Conservation (phyloP, 2,329 filamentous ascomycete species). For the Penicillium sp. region DNA sequence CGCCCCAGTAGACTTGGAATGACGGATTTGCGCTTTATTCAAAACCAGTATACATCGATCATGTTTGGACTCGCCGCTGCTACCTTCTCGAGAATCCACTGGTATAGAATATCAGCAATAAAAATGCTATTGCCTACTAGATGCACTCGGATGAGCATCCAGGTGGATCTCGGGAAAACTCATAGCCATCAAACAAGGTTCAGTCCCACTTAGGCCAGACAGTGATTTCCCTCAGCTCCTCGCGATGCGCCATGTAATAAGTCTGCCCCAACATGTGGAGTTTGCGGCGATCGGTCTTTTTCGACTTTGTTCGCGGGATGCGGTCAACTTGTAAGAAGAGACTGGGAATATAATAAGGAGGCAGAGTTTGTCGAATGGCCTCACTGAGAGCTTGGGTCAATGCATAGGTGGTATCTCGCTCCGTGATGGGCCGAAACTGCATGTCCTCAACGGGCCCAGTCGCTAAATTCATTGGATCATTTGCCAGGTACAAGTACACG, state of each 20-base stretch:
- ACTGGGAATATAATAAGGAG: background rate
- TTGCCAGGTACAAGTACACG: background rate
- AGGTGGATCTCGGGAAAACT: background rate
- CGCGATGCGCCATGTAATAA: background rate
- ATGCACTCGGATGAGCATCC: background rate
- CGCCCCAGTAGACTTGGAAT: too few species aligned
- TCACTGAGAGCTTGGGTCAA: background rate
- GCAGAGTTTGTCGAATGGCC: background rate
- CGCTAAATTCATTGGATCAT: background rate
- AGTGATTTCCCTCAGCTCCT: background rate
- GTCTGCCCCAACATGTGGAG: background rate
- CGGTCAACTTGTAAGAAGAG: background rate
- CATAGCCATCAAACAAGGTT: background rate
- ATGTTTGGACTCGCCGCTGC: too few species aligned
- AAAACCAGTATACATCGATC: too few species aligned
- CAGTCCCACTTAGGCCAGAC: background rate
- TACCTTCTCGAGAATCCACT: too few species aligned
- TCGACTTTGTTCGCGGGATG: background rate
- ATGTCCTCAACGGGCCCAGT: background rate
- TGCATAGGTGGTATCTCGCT: background rate
- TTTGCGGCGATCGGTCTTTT: background rate
- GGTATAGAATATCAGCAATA: too few species aligned
- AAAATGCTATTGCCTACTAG: background rate
- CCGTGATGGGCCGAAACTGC: background rate
- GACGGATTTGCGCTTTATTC: too few species aligned